Evolutionary conservation across 176 grass and related monocot species (phyloP).

Genomic region (Zea mays): DNA sequence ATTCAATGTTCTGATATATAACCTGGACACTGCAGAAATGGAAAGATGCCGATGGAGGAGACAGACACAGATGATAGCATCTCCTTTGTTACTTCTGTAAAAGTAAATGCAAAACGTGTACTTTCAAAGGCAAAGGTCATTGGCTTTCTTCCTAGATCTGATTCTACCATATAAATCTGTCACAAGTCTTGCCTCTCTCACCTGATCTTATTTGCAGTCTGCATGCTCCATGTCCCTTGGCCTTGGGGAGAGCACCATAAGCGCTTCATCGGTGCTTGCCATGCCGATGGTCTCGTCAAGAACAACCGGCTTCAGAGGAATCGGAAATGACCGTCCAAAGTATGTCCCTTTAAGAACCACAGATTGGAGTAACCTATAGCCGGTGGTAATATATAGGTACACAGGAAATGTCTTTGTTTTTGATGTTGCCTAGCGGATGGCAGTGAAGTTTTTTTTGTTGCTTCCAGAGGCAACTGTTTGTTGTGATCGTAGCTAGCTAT

Average conservation of each 20-base stretch:
- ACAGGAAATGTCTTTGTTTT: slow-evolving; percentile 56
- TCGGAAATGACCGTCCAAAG: slow-evolving; percentile 57
- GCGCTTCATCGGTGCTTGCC: slow-evolving; percentile 80
- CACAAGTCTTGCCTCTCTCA: slow-evolving; percentile 22
- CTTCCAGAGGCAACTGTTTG: slow-evolving; percentile 42
- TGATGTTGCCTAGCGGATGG: slow-evolving; percentile 48
- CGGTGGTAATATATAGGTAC: slow-evolving; percentile 49
- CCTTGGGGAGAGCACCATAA: slow-evolving; percentile 69
- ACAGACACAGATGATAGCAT: slow-evolving; percentile 52
- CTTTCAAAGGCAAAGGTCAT: slow-evolving; percentile 79
- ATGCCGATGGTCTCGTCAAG: slow-evolving; percentile 94
- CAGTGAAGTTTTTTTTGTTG: slow-evolving; percentile 52
- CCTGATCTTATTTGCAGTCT: slow-evolving; percentile 51
- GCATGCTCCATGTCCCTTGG: slow-evolving; percentile 83
- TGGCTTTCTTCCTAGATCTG: slow-evolving; percentile 21
- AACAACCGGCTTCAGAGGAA: slow-evolving; percentile 69
- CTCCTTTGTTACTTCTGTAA: slow-evolving; percentile 56
- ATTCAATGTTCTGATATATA: neutral
- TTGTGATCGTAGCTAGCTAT: slow-evolving; percentile 44
- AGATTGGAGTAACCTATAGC: slow-evolving; percentile 61
- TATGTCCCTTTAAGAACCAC: slow-evolving; percentile 61
- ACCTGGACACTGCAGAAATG: slow-evolving; percentile 45
- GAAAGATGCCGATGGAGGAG: slow-evolving; percentile 63
- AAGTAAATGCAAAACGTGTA: slow-evolving; percentile 67
- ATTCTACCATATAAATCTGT: slow-evolving; percentile 21